phyloP scores from a whole-genome alignment of 1,284 basidiomycete species.

The Mycosarcoma maydis region DNA sequence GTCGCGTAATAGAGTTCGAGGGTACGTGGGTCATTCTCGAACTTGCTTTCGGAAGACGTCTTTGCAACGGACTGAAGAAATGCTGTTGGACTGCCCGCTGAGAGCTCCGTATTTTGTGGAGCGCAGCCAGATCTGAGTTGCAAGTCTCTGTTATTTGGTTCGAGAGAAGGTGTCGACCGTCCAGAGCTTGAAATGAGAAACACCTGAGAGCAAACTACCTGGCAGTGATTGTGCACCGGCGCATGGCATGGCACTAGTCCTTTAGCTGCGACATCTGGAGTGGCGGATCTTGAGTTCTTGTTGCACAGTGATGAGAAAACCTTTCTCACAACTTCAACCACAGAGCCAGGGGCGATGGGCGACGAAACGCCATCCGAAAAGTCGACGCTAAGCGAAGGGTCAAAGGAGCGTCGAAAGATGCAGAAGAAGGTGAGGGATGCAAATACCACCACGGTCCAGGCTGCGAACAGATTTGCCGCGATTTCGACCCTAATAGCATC shows the following conservation, averaged over 20 bases:
- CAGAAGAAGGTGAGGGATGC: constrained; percentile 6
- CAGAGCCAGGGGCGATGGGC: neutral
- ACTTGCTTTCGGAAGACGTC: neutral
- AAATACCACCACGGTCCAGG: constrained; percentile 9
- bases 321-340: neutral
- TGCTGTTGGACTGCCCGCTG: too few species aligned
- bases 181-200: too few species aligned
- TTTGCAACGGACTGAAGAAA: too few species aligned
- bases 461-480: constrained; percentile 2
- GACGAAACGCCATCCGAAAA: constrained; percentile 9
- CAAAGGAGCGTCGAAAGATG: constrained; percentile 31
- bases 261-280: neutral
- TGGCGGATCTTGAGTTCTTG: too few species aligned
- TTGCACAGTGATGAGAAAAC: neutral
- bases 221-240: too few species aligned
- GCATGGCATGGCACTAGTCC: too few species aligned
- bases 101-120: too few species aligned
- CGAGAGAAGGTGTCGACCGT: neutral
- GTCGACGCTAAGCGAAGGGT: constrained; percentile 39
- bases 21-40: neutral
- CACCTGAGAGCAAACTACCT: too few species aligned
- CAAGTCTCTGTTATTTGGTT: neutral
- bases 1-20: constrained; percentile 3
- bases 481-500: neutral
- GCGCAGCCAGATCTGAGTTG: neutral